Evolutionary conservation across 768 basidiomycete genomes (phyloP), one percentile per base, ranked within the genome.

Genomic region (Calvatia gigantea): DNA sequence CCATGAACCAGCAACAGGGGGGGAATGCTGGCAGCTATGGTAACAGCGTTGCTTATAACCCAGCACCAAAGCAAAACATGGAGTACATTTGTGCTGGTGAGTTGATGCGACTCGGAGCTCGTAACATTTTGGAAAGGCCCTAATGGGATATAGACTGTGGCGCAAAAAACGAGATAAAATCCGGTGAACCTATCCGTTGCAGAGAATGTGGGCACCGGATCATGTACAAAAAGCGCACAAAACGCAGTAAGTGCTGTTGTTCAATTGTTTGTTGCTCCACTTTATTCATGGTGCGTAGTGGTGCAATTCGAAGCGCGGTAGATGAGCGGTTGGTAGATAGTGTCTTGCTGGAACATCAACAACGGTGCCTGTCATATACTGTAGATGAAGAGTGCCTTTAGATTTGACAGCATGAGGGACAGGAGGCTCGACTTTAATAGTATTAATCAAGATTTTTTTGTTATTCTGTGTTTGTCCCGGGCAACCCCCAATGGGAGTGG

Each of bases 171-270:
- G 87, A 91, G 66, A 94, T 98, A 68, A 88, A 85, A 70, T 78
- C 91, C 6, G 78, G 92, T 57, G 96, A 98, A 69, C 92, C 93
- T 39, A 95, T 98, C 60, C 87, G 96, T 54, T 98, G 96, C 73
- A 81, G 90, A 62, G 94, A 98, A 67, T 98, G 96, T 65, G 96
- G 96, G 2, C 96, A 98, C 71, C 85, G 96, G 50, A 96, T 98
- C 69, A 94, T 98, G 92, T 98, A 97, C 74, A 98, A 98, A 75
- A 97, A 95, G 71, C 77, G 96, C 64, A 96, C 94, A 21, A 91
- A 82, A 66, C 79, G 93, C 78, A 95, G 96, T 98, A 64, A 68
- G 94, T 75, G 25, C 44, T 32, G 11, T 60, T 38, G 51, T n/a
- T 27, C 29, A 15, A n/a, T 2, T 38, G 51, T n/a, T 21, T 38